Base-by-base conservation (phyloP, 2,329 filamentous ascomycete species). In the Pochonia chlamydosporia region DNA sequence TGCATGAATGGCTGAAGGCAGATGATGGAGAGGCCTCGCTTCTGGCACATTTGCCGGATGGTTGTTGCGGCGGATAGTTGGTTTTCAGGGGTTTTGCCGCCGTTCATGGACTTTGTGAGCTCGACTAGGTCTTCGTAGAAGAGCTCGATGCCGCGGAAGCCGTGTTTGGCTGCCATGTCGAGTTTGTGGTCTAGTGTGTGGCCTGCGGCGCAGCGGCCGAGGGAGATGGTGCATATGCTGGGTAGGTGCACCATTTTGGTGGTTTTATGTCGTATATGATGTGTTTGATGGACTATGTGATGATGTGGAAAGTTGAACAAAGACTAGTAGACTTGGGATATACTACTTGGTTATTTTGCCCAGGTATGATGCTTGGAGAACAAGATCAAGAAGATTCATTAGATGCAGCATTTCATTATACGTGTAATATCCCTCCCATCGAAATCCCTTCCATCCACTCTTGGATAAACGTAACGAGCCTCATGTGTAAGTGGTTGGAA, bases 1-100 rank as follows among this genome's bases (percentile, higher is more conserved):
- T 89, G 80, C 69, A 79, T 78, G 61, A 92, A 91, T 0, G 88
- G 88, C 59, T 89, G 87, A 1, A 91, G 73, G 51, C 81, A 84
- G 54, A 89, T 72, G 54, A 89, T 54, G 11, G 50, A 28, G 4
- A 89, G 72, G 26, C 61, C 63, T 23, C 79, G 72, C 3, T 71
- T 67, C 21, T 71, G 63, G 64, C 83, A 87, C 37, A 89, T 71
- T 0, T 66, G 58, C 23, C 71, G 72, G 49, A 87, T 75, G 42
- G 75, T 65, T 3, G 65, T 61, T 23, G 86, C 84, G 1, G 84
- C 85, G 5, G 69, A 59, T 18, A 86, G 56, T 33, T 82, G 72
- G 54, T 73, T 73, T 13, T 65, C 56, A 11, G 52, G 46, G 11
- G 60, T 53, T 3, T 63, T 66, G 23, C 69, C 59, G 36, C 71